Evolutionary conservation across 306 rosid genomes (phyloP), one percentile per base, ranked within the genome.

Genomic region (Oemleria cerasiformis): DNA sequence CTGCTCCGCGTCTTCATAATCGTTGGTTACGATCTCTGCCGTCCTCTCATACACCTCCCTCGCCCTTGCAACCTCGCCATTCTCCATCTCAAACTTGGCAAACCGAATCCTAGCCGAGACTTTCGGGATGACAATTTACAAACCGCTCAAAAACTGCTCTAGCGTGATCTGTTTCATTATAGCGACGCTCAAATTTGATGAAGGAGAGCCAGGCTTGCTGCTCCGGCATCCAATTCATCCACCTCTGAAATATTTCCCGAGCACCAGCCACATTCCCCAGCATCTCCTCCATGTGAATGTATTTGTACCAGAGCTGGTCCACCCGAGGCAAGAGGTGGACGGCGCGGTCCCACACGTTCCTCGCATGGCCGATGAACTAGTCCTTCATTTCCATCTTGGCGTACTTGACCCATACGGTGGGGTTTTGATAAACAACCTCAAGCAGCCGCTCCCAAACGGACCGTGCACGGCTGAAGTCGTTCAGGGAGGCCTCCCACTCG

Each of bases 211-310:
- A 89, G 10, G 90, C 90, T 45, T 87, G 93, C 64, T 83, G 90
- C 76, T 89, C 97, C 0, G 91, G 97, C 86, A 66, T 82, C 97
- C 97, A 92, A 17, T 81, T 70, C 97, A 92, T 89, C 97, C 97
- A 92, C 65, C 93, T 62, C 79, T 89, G 89, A 20, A 89, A 89
- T 49, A 89, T 80, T 75, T 87, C 87, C 64, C 97, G 81, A 0
- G 97, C 97, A 1, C 93, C 90, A 20, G 92, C 91, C 0, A 83
- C 88, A 60, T 89, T 85, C 38, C 92, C 88, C 1, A 88, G 80
- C 20, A 17, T n/a, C 25, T n/a, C 57, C 9, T 51, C 13, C 57
- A 51, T n/a, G 57, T 17, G 57, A 51, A 51, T n/a, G 8, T 51
- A 51, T n/a, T 51, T 51, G 57, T 8, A 51, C 57, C 57, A 51